These are phyloP conservation scores for Ophiostoma quercus DNA, from an alignment of 2,329 filamentous ascomycete genomes.

Conservation along the genomic window DNA sequence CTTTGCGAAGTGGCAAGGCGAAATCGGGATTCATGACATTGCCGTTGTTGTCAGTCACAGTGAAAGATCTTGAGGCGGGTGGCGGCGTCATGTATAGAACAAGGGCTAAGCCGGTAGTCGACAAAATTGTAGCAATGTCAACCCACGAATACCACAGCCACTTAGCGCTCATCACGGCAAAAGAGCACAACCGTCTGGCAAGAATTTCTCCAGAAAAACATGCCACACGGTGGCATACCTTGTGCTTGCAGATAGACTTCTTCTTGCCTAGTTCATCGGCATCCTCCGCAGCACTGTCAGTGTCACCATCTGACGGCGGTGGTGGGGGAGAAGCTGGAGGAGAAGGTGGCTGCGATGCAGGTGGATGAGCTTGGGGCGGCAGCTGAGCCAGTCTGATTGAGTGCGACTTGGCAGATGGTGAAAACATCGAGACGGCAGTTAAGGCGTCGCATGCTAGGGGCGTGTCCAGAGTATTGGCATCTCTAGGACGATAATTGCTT, in stretches of 20 bases:
- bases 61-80: slow-evolving; percentile 63
- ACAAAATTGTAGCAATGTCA: slow-evolving; percentile 14
- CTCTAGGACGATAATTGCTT: background rate
- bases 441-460: background rate
- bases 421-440: background rate
- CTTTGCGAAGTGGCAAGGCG: slow-evolving; percentile 63
- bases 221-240: background rate
- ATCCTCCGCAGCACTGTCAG: background rate
- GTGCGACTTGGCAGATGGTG: background rate
- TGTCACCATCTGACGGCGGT: background rate
- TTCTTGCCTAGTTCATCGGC: background rate
- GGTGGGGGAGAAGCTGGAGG: background rate
- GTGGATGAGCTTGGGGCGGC: background rate
- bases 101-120: background rate
- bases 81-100: slow-evolving; percentile 57
- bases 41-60: slow-evolving; percentile 60
- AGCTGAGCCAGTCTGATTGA: background rate
- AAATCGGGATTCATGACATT: slow-evolving; percentile 66
- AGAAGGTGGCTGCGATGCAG: background rate
- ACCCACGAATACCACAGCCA: slow-evolving; percentile 17
- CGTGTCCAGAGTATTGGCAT: background rate
- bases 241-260: background rate
- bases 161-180: background rate
- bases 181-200: background rate
- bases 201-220: background rate